Evolutionary conservation across 352 stramenopile species (phyloP), one percentile per base, ranked within the genome.

Genomic region (Blastocystis sp.): DNA sequence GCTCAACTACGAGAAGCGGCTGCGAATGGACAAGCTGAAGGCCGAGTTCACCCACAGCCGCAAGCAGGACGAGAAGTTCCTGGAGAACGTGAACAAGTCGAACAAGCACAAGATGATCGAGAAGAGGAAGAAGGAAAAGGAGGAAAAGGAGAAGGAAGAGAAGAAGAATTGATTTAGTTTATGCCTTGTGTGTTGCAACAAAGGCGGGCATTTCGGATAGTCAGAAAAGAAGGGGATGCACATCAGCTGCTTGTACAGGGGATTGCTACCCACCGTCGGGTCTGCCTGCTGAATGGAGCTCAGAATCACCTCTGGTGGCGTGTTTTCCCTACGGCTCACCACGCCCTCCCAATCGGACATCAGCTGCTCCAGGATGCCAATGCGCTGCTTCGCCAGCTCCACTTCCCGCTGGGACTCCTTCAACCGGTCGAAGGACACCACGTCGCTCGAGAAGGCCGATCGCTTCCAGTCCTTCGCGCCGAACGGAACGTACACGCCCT

Each of bases 51-150:
- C 93, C 38, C 92, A 95, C 89, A 91, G 79, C 74, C 94, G 94
- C 90, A 95, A 95, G 89, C 91, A 94, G 84, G 95, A 95, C 89
- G 92, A 94, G 61, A 90, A 91, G 77, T 95, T 94, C 80, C 87
- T 95, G 69, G 93, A 95, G 81, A 93, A 93, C 59, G 92, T 95
- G 64, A 92, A 95, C 61, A 92, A 95, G 89, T 93, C 92, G 23
- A 95, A 95, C 80, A 90, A 93, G 89, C 92, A 94, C 74, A 90
- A 94, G 34, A 94, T 93, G 88, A 94, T 95, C 92, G 92, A 94
- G 56, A 91, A 93, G 77, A 92, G 92, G 76, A 95, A 94, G 91
- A 76, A 89, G 53, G 89, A 7, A 43, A 76, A 86, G 40, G 14
- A 60, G 43, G 43, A 69, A 40, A 84, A 40, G 74, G 4, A 40